Evolutionary conservation across 768 basidiomycete genomes (phyloP), one percentile per base, ranked within the genome.

Genomic region (Pholiota microspora): DNA sequence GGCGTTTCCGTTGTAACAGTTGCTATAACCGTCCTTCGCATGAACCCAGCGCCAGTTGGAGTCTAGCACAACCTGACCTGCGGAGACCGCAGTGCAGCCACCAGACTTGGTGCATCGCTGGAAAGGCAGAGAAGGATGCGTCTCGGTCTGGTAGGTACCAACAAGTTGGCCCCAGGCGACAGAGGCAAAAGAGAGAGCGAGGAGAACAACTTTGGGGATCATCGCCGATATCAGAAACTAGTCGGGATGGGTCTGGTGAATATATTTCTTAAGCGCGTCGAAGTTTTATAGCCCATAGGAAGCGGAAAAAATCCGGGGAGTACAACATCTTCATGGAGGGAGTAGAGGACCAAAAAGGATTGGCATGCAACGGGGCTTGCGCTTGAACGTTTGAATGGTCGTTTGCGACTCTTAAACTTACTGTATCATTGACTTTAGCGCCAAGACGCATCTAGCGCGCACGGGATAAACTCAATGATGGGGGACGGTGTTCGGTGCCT

Each of bases 1-100:
- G 9, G 68, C 66, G 71, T 84, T 82, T 36, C 82, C 82, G 55
- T 77, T 81, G 73, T 83, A 82, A 65, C 82, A 76, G 65, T 76
- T 75, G 51, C 65, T 72, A 69, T 71, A 62, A 25, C 66, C 60
- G 54, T 59, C 59, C 54, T 64, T 68, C 32, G 60, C 62, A 65
- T 79, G 76, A 13, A 74, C 59, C 78, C 78, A 81, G 44, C 80
- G 78, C 79, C 79, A 82, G 71, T 81, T 81, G 54, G 75, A 55
- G 64, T 81, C 80, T 61, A 82, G 72, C 13, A 74, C 73, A 57
- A 82, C 71, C n/a, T 63, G 44, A 7, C 69, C 67, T 18, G 52
- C 44, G 23, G 61, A 50, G 13, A 62, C 61, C 10, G 69, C 70
- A 5, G 65, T 64, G 72, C 78, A 79, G 18, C 64, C 58, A 49